Percentiles rank a stretch among this genome's conserved stretches.
Evolutionary conservation across 495 filamentous ascomycete genomes (phyloP).

Genomic region (Geoglossum glabrum): DNA sequence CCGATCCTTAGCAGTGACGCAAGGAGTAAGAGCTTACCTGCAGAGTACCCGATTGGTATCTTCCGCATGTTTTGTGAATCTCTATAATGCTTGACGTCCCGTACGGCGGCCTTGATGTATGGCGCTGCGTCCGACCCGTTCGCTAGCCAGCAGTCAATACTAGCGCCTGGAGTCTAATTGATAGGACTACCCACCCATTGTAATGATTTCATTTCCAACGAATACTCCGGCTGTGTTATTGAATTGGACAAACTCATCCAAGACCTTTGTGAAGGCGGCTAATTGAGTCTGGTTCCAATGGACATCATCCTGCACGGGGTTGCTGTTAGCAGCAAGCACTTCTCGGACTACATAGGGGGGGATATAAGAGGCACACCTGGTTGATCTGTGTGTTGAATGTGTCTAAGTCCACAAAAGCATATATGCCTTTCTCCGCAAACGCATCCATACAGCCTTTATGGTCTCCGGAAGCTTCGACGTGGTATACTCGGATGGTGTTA

Average conservation of each 20-base stretch:
- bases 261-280: slow-evolving; percentile 42
- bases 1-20: neutral
- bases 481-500: slow-evolving; percentile 79
- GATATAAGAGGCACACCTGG: slow-evolving; percentile 29
- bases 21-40: slow-evolving; percentile 16
- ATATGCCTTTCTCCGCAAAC: slow-evolving; percentile 38
- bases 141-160: slow-evolving; percentile 8
- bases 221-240: slow-evolving; percentile 70
- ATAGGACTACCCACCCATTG: slow-evolving; percentile 22
- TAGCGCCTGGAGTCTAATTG: neutral
- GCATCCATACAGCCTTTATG: slow-evolving; percentile 37
- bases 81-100: slow-evolving; percentile 68
- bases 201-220: slow-evolving; percentile 73
- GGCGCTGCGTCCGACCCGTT: slow-evolving; percentile 48
- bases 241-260: slow-evolving; percentile 61
- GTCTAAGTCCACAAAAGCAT: slow-evolving; percentile 66
- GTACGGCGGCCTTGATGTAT: slow-evolving; percentile 60
- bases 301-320: slow-evolving; percentile 22
- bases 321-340: slow-evolving; percentile 1
- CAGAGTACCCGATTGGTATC: slow-evolving; percentile 75
- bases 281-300: slow-evolving; percentile 54
- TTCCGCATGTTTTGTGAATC: slow-evolving; percentile 58
- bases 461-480: slow-evolving; percentile 49
- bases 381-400: slow-evolving; percentile 63
- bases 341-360: neutral